These are phyloP conservation scores for Globisporangium emineosum DNA, from an alignment of 352 stramenopile genomes.

Conservation along the genomic window DNA sequence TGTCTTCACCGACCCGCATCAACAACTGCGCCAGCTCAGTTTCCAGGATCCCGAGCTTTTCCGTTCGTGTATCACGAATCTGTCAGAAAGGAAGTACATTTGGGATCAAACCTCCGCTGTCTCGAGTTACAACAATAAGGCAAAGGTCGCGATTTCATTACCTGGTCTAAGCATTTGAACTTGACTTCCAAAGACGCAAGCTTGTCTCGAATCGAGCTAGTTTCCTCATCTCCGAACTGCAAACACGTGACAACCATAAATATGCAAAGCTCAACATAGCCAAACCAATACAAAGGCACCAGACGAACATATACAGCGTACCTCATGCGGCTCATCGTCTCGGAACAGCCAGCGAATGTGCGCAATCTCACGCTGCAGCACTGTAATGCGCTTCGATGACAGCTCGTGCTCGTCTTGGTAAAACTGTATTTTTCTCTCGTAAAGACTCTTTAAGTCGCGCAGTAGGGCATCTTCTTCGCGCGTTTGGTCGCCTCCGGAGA, in stretches of 20 bases:
- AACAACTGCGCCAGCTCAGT: conserved; percentile 1
- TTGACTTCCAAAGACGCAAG: conserved; percentile 37
- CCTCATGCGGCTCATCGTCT: conserved; percentile 24
- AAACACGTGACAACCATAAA: background rate
- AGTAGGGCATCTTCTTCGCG: conserved; percentile 24
- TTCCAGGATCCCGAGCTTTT: conserved; percentile 1
- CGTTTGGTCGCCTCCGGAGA: conserved; percentile 26
- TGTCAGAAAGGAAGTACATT: background rate
- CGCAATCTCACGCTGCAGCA: conserved; percentile 36
- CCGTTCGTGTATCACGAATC: conserved; percentile 9
- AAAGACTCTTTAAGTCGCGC: conserved; percentile 2
- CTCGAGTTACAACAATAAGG: background rate
- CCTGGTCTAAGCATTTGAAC: conserved; percentile 36
- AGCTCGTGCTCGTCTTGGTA: conserved; percentile 18
- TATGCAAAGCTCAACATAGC: background rate
- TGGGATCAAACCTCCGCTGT: background rate
- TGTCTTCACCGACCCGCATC: background rate
- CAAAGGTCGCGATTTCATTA: background rate
- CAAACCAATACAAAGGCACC: background rate
- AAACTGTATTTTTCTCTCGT: conserved; percentile 14
- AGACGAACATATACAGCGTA: background rate
- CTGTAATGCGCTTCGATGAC: conserved; percentile 22
- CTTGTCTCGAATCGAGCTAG: conserved; percentile 26
- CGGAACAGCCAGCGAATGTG: conserved; percentile 30
- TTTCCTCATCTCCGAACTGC: conserved; percentile 10